Percentiles rank a stretch among this genome's conserved stretches.
Conservation (phyloP, 2,329 filamentous ascomycete species). For the Zymoseptoria crescenta region DNA sequence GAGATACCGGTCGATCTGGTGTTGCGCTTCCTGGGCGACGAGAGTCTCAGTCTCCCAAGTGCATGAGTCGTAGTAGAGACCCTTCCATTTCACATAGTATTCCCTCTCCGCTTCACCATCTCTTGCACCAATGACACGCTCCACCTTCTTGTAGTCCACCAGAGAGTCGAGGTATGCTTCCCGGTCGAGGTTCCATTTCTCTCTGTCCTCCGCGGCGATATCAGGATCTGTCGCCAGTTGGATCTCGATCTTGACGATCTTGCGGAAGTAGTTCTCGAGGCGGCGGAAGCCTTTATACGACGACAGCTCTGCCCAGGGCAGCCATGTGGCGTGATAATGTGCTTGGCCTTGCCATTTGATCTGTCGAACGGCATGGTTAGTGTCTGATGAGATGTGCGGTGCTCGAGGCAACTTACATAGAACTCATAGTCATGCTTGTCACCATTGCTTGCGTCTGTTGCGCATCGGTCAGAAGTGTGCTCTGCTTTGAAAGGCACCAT, state of each 20-base stretch:
- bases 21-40: slow-evolving; percentile 70
- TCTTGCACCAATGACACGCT: slow-evolving; percentile 79
- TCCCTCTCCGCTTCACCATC: slow-evolving; percentile 73
- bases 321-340: slow-evolving; percentile 94
- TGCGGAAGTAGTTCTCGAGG: slow-evolving; percentile 90
- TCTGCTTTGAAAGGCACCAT: not conserved
- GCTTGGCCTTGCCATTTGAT: slow-evolving; percentile 98
- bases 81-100: slow-evolving; percentile 86
- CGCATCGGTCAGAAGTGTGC: not conserved
- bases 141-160: slow-evolving; percentile 83
- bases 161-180: slow-evolving; percentile 84
- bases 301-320: slow-evolving; percentile 65
- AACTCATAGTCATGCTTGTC: slow-evolving; percentile 78
- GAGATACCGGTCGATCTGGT: slow-evolving; percentile 84
- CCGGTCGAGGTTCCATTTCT: slow-evolving; percentile 91
- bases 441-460: slow-evolving; percentile 31
- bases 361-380: slow-evolving; percentile 37
- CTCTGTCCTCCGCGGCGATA: slow-evolving; percentile 73
- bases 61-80: slow-evolving; percentile 83
- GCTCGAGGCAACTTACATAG: slow-evolving; percentile 36
- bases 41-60: slow-evolving; percentile 82
- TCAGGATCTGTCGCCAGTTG: slow-evolving; percentile 66
- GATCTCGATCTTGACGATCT: slow-evolving; percentile 71
- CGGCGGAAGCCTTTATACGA: slow-evolving; percentile 79
- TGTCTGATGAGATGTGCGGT: not conserved